Percentiles rank a stretch among this genome's conserved stretches.
Conservation (phyloP, 2,329 filamentous ascomycete genomes). For the Cercospora berteroae region DNA sequence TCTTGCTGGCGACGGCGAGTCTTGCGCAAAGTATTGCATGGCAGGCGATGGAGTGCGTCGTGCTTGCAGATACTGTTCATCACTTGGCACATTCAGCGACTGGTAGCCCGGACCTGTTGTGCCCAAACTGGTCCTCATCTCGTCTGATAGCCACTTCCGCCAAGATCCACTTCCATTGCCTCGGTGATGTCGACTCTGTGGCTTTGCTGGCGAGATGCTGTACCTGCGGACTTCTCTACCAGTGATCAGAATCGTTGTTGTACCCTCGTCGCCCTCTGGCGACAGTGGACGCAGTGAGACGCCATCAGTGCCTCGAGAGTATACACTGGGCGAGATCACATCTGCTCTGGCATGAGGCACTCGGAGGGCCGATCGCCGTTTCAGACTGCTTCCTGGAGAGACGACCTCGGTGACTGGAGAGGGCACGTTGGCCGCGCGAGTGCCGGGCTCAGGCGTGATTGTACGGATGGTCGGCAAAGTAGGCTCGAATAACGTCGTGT, state of each 20-base stretch:
- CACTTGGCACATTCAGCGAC: slow-evolving; percentile 4
- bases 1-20: slow-evolving; percentile 28
- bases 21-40: slow-evolving; percentile 2
- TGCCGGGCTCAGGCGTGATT: slow-evolving; percentile 28
- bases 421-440: slow-evolving; percentile 22
- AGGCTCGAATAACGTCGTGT: slow-evolving; percentile 8
- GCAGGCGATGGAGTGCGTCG: slow-evolving; percentile 8
- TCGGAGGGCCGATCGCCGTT: slow-evolving; percentile 26
- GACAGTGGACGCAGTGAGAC: slow-evolving; percentile 35
- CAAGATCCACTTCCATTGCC: slow-evolving; percentile 44
- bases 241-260: slow-evolving; percentile 45
- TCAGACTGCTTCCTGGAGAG: slow-evolving; percentile 21
- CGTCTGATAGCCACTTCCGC: slow-evolving; percentile 48
- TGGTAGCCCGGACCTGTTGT: slow-evolving; percentile 4
- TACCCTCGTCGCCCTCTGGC: slow-evolving; percentile 30
- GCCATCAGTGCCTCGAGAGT: slow-evolving; percentile 46
- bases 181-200: slow-evolving; percentile 3
- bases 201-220: slow-evolving; percentile 36
- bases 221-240: slow-evolving; percentile 47
- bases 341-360: slow-evolving; percentile 18
- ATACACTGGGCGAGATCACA: slow-evolving; percentile 46
- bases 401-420: slow-evolving; percentile 1
- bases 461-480: slow-evolving; percentile 28
- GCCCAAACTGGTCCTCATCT: slow-evolving; percentile 39
- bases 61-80: slow-evolving; percentile 9